Evolutionary conservation across 257 asterid genomes (phyloP).

Genomic region (Cruciata laevipes): DNA sequence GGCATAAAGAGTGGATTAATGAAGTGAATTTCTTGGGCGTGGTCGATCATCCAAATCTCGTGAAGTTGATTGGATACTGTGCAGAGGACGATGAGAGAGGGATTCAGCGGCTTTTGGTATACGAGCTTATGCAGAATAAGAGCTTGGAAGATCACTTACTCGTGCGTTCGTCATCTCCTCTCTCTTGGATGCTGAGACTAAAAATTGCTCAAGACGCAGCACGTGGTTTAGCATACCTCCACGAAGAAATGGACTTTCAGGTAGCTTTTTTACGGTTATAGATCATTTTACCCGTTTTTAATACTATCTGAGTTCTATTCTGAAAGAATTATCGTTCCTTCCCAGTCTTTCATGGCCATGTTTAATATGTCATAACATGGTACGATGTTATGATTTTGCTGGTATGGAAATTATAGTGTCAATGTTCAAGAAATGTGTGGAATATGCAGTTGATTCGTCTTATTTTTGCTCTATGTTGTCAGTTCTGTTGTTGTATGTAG

Average conservation of each 20-base stretch:
- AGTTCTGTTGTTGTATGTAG: neutral
- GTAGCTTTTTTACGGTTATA: slow-evolving; percentile 22
- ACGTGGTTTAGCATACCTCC: slow-evolving; percentile 86
- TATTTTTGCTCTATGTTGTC: neutral
- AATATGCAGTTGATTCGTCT: neutral
- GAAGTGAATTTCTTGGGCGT: slow-evolving; percentile 84
- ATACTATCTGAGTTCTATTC: too few relatives aligned
- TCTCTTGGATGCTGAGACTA: slow-evolving; percentile 65
- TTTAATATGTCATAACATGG: too few relatives aligned
- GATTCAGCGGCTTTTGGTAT: slow-evolving; percentile 84
- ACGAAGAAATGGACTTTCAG: slow-evolving; percentile 98
- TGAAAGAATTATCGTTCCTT: too few relatives aligned
- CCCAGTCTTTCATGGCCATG: too few relatives aligned
- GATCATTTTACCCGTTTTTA: neutral
- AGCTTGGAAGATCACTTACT: slow-evolving; percentile 88
- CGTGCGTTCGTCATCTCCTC: slow-evolving; percentile 50
- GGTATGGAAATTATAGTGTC: neutral
- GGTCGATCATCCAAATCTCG: slow-evolving; percentile 81
- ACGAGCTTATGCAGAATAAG: slow-evolving; percentile 78
- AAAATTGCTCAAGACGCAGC: slow-evolving; percentile 92
- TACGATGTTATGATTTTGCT: neutral
- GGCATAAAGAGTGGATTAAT: slow-evolving; percentile 97
- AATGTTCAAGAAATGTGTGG: neutral
- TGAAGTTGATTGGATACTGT: slow-evolving; percentile 81
- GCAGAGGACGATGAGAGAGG: slow-evolving; percentile 97